phyloP scores from a whole-genome alignment of 768 basidiomycete genomes.

The Clitopilus passeckerianus region DNA sequence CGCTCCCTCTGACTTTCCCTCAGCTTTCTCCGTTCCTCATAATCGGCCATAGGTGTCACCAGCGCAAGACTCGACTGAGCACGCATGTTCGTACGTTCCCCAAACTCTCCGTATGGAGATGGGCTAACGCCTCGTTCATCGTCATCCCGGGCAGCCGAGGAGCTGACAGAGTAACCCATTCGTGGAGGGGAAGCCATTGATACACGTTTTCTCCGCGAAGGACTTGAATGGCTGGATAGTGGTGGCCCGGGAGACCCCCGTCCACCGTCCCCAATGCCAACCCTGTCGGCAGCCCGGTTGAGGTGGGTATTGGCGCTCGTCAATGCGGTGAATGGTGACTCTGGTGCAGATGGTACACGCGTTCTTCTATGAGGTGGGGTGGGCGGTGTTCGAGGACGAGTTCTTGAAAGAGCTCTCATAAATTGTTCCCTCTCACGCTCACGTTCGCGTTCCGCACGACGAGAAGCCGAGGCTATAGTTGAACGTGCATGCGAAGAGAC shows the following conservation, averaged over 20 bases:
- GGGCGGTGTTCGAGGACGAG: conserved; percentile 7
- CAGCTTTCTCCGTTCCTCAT: not conserved
- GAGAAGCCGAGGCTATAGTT: not conserved
- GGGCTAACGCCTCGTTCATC: conserved; percentile 11
- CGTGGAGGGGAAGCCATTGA: conserved; percentile 2
- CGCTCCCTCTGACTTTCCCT: conserved; percentile 12
- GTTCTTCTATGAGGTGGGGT: conserved; percentile 20
- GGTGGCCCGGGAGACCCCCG: not conserved
- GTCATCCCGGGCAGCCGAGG: conserved; percentile 16
- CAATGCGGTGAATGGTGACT: conserved; percentile 9
- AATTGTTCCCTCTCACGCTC: not conserved
- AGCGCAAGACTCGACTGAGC: not conserved
- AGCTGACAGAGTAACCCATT: not conserved
- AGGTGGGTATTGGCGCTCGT: not conserved
- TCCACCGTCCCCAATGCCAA: not conserved
- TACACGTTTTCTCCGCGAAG: conserved; percentile 8
- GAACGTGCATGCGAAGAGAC: conserved; percentile 5
- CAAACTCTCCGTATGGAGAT: conserved; percentile 10
- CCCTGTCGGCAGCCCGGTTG: not conserved
- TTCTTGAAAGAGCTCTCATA: not conserved
- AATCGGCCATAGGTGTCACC: not conserved
- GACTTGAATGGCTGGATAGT: conserved; percentile 5
- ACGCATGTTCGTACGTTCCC: conserved; percentile 2
- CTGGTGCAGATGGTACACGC: conserved; percentile 44
- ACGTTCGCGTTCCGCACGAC: not conserved